Evolutionary conservation across 2,329 filamentous ascomycete genomes (phyloP), one percentile per base, ranked within the genome.

Genomic region (Nothophoma quercina): DNA sequence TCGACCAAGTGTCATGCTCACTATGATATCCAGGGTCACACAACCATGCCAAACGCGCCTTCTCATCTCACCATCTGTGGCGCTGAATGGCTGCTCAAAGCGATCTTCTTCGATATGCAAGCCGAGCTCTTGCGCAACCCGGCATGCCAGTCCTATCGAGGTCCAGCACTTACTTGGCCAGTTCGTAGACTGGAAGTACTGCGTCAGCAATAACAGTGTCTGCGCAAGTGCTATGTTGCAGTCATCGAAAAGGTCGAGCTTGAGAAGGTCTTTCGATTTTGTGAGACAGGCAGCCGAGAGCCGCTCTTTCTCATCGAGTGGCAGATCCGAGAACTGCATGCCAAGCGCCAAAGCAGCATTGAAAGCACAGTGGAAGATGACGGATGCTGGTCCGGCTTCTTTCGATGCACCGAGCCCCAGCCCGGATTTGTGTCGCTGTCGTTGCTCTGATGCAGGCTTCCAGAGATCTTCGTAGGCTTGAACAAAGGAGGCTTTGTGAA

Each of bases 1-100:
- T n/a, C 53, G 36, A 13, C 53, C 53, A 13, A 56, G 33, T 9
- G 53, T 52, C 53, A 56, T 56, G 42, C 53, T 56, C 25, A 56
- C 53, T 13, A 48, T 41, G 8, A 49, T 44, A n/a, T 54, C 51
- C 26, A 55, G 13, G 4, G 46, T 51, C 15, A 51, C 40, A 30
- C 51, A 55, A 2, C 51, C 46, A 30, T 55, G 46, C 51, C 51
- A 55, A 8, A 50, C 46, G 21, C 51, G 45, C 18, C 44, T 34
- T 15, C 46, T 36, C 13, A 55, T 44, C 7, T 55, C 51, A 16
- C 35, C 23, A 9, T 51, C 45, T 2, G 15, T n/a, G 16, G 32
- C 5, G 12, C 25, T 33, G 29, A 41, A 22, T 3, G 16, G 22
- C 23, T 44, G 22, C 8, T 34, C 19, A 16, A 26, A 28, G 16